Evolutionary conservation across 768 basidiomycete genomes (phyloP), one percentile per base, ranked within the genome.

Genomic region (Tricholoma terreum): DNA sequence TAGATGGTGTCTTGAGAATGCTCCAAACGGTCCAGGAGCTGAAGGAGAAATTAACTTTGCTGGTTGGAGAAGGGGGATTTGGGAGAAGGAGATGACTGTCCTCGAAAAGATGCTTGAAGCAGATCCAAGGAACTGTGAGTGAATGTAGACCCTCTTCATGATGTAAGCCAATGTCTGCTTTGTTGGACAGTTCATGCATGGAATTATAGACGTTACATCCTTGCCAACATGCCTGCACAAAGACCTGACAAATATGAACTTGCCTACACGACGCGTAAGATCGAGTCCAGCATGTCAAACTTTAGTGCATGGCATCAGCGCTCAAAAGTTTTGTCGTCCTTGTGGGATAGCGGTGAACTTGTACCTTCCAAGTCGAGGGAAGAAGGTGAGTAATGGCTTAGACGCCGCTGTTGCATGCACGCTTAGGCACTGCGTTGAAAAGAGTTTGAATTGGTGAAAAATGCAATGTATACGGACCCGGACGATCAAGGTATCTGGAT

Each of bases 251-350:
- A 69, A 4, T 77, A 84, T n/a, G 97, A 98, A 68, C 73, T 99
- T 24, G 79, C 77, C 0, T 98, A 92, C 67, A 98, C 97, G 2
- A 85, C 82, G 43, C 83, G 81, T 58, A 98, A 98, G 78, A 98
- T 99, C 61, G 87, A 90, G 70, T 77, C 87, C 50, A 98, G 92
- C 66, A 94, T 98, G 68, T 96, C 93, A 33, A 98, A 99, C 69
- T 98, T 97, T 69, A 96, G 94, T 61, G 97, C 97, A 19, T 99
- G 97, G 97, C 97, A 99, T 71, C 94, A 97, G 63, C 85, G 97
- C 33, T 92, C 93, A 1, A 96, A 94, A 66, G 77, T 94, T 7
- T 76, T 91, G 27, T 67, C 78, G 0, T 79, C 77, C 3, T 66
- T 95, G 15, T 93, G 91, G 89, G 78, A 77, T 34, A 69, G 69